Base-by-base conservation (phyloP, 1,284 basidiomycete genomes). In the Agroathelia rolfsii region DNA sequence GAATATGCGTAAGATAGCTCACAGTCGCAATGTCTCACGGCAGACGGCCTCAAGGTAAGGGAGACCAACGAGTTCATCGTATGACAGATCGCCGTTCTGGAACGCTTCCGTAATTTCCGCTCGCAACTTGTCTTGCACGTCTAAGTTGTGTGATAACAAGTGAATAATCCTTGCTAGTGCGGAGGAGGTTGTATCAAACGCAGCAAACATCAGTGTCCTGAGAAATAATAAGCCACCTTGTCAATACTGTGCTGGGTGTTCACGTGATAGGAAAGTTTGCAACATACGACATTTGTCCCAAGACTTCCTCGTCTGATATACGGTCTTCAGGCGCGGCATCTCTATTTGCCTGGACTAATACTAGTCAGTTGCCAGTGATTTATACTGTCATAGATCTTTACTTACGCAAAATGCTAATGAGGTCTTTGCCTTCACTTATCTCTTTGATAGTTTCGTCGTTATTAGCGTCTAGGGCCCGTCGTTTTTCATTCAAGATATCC, bases 1-100 rank as follows among this genome's bases (percentile, higher is more conserved):
- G 29, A 29, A 18, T 10, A n/a, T n/a, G 15, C 21, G 32, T 11
- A 21, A 28, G 11, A 23, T 14, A 44, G 43, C 59, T 43, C 37
- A 66, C 61, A 68, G 35, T 33, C 66, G 47, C 31, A 69, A 43
- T 4, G 64, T 66, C 41, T 70, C 66, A 32, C 62, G 63, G 5
- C 64, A 47, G 2, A 68, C 58, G 2, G 64, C 61, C 39, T 70
- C 65, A 1, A 70, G 50, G 44, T 53, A 59, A 2, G 62, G 61
- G 4, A 67, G 47, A 0, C 40, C 41, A 31, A 49, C 54, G 6
- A 68, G 40, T 8, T 48, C 50, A 19, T 67, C 62, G 39, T 61
- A 61, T 13, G 40, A 45, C 9, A 65, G 45, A 23, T 40, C 41
- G 36, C 42, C 42, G 22, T 45, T 44, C n/a, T 33, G n/a, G n/a